Evolutionary conservation across 306 rosid species (phyloP), one percentile per base, ranked within the genome.

Genomic region (Prunus mume): DNA sequence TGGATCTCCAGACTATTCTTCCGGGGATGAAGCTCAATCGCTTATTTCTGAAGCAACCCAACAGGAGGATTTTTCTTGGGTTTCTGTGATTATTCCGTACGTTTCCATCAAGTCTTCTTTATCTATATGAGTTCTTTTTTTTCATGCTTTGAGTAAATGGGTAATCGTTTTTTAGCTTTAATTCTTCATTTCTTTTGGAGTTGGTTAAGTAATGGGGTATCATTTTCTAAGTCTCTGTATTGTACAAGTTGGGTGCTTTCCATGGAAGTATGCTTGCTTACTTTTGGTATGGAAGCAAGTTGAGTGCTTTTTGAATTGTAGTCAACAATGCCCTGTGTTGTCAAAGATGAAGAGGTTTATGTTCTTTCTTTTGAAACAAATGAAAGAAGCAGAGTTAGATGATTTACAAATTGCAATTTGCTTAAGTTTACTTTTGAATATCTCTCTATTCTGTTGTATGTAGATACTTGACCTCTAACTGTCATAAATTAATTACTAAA

Each of bases 71-170:
- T 92, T 85, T 74, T 84, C 96, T 61, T 92, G 91, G 98, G 30
- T 74, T 74, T 92, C 96, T 75, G 93, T 88, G 9, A 84, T 95
- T 76, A 51, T 92, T 58, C 98, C 98, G 98, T 95, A 86, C 41
- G 97, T 86, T 78, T 83, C 68, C 76, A 13, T 20, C 54, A n/a
- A 70, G 20, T 49, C 30, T 50, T 24, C 20, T 79, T 72, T 50
- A 24, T 46, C 45, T 62, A 12, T 61, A 20, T 11, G 18, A 24
- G 11, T 20, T 13, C 17, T 20, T 13, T 20, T 14, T 50, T 7
- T 34, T 22, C 6, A 41, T 38, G 67, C 17, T 64, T 62, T 66
- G 52, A 65, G 61, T 52, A 18, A 62, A n/a, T 60, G 20, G 30
- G 49, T 57, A 41, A 15, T 72, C 41, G 3, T 20, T 20, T 7